Base-by-base conservation (phyloP, 306 rosid genomes). In the Vigna nakashimae region DNA sequence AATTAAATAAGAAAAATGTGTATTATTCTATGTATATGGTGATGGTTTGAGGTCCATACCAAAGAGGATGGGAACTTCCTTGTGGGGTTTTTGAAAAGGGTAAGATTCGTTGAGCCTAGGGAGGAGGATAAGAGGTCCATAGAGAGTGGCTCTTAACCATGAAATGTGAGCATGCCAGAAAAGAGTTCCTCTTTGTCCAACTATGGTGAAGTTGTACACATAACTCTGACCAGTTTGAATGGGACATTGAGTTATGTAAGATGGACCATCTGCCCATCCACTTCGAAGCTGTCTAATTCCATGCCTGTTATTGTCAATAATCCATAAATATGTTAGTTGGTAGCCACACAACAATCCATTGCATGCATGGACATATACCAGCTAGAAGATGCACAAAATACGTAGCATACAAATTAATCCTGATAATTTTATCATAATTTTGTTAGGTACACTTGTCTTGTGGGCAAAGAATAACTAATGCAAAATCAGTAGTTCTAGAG, bases 211-310 rank as follows among this genome's bases (percentile, higher is more conserved):
- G 74, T 91, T 89, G 83, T 91, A 91, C 62, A 89, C 86, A 68
- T 86, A 89, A 51, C 87, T 90, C 51, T 82, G 84, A 0, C 89
- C 86, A 3, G 75, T 90, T 81, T 85, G 87, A 50, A 91, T 88
- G 9, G 97, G 97, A 71, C 92, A 91, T 51, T 91, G 97, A 11
- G 97, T 92, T 68, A 90, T 69, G 84, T 90, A 90, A 5, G 94
- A 57, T 49, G 94, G 90, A 77, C 92, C 97, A 65, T 92, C 95
- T 8, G 86, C 76, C 97, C 92, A 91, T 45, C 92, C 93, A 63
- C 90, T 92, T 26, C 42, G 53, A 48, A 87, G n/a, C 17, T 92
- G 93, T 79, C 87, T 70, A 64, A 92, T 65, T 30, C 91, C 97
- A 80, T 91, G 97, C 94, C 92, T 88, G 68, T 57, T 49, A 56